These are phyloP conservation scores for Cetradonia linearis DNA, from an alignment of 495 filamentous ascomycete genomes.

Conservation along the genomic window DNA sequence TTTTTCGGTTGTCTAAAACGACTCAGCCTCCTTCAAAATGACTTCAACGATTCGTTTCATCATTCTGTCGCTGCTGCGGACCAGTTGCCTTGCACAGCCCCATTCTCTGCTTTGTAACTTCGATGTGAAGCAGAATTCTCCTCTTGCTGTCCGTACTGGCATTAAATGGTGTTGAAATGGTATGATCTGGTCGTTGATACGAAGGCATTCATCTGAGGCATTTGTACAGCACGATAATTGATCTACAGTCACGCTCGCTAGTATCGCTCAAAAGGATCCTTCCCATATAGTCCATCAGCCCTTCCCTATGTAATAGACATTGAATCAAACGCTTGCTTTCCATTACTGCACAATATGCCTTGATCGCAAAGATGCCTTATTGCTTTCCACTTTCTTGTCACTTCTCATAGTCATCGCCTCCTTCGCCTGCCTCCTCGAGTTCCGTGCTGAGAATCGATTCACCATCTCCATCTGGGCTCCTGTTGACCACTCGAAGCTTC, in stretches of 20 bases:
- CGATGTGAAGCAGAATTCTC: slow-evolving; percentile 9
- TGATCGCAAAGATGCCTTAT: background rate
- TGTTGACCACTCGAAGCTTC: slow-evolving; percentile 78
- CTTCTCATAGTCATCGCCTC: slow-evolving; percentile 23
- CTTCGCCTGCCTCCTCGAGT: slow-evolving; percentile 16
- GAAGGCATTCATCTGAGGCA: background rate
- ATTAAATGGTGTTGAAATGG: background rate
- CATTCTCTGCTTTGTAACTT: background rate
- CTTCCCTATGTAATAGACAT: slow-evolving; percentile 10
- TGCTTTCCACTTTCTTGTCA: slow-evolving; percentile 23
- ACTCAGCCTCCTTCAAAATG: slow-evolving; percentile 15
- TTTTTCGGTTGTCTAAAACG: background rate
- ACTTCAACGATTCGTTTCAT: slow-evolving; percentile 9
- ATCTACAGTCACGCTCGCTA: slow-evolving; percentile 7
- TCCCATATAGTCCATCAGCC: slow-evolving; percentile 1
- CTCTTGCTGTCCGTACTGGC: background rate
- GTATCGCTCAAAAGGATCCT: slow-evolving; percentile 1
- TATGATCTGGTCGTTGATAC: background rate
- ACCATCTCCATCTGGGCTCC: slow-evolving; percentile 39
- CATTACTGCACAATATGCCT: background rate
- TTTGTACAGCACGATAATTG: background rate
- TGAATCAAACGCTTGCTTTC: background rate
- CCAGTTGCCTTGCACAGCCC: slow-evolving; percentile 15
- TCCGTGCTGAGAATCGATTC: slow-evolving; percentile 33
- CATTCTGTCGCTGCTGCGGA: slow-evolving; percentile 3